Evolutionary conservation across 2,329 filamentous ascomycete species (phyloP).

Genomic region (Ramularia collo-cygni): DNA sequence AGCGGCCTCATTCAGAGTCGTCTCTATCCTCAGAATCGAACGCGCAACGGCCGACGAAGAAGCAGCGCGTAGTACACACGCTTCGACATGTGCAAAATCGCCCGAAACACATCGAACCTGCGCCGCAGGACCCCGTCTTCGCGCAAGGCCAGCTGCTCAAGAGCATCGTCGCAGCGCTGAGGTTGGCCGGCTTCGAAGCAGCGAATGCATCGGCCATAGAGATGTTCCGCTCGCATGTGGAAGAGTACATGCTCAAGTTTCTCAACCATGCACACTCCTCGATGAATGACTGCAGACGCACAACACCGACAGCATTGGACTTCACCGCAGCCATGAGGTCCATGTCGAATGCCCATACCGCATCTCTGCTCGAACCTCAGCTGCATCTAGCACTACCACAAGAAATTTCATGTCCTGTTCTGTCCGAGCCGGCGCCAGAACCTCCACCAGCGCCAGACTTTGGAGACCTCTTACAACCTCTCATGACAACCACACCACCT

Average conservation of each 20-base stretch:
- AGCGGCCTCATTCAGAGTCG: slow-evolving; percentile 11
- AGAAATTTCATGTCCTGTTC: slow-evolving; percentile 31
- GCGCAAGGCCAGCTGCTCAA: slow-evolving; percentile 50
- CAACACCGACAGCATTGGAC: slow-evolving; percentile 51
- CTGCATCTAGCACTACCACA: slow-evolving; percentile 33
- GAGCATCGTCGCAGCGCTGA: slow-evolving; percentile 48
- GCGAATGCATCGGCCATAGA: slow-evolving; percentile 51
- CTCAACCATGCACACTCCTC: slow-evolving; percentile 48
- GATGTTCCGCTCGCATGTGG: slow-evolving; percentile 47
- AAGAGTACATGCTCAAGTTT: slow-evolving; percentile 55
- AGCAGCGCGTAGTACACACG: slow-evolving; percentile 17
- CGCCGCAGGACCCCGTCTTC: slow-evolving; percentile 44
- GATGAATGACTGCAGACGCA: slow-evolving; percentile 52
- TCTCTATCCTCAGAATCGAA: background rate
- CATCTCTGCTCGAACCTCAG: slow-evolving; percentile 36
- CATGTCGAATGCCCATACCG: slow-evolving; percentile 29
- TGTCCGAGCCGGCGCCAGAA: slow-evolving; percentile 36
- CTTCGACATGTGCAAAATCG: slow-evolving; percentile 23
- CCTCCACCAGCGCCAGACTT: slow-evolving; percentile 38
- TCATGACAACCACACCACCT: slow-evolving; percentile 43
- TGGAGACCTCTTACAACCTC: slow-evolving; percentile 45
- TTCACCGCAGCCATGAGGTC: slow-evolving; percentile 48
- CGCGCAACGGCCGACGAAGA: slow-evolving; percentile 12
- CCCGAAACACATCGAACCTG: slow-evolving; percentile 27
- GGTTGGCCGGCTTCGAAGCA: slow-evolving; percentile 48